Evolutionary conservation across 371 early-diverging fungal genomes (phyloP), one percentile per base, ranked within the genome.

Genomic region (Amoeboaphelidium protococcarum): DNA sequence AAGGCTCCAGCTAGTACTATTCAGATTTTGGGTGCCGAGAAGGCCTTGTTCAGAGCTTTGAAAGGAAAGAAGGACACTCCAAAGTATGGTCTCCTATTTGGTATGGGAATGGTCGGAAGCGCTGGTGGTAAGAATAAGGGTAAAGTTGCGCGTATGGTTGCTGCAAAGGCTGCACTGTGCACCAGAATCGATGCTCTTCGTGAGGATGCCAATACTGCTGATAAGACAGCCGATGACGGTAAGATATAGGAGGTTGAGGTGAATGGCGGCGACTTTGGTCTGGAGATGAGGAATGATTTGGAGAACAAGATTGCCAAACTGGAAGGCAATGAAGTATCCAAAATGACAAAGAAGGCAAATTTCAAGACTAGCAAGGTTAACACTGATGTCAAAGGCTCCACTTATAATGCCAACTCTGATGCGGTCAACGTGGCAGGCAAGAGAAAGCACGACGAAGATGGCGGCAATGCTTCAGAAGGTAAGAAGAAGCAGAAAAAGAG

Each of bases 1-100:
- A 87, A 89, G 69, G 72, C 77, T 59, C 88, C 91, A 47, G 85
- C 88, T 26, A 82, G 84, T 47, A 90, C 92, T 50, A 76, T 95
- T 48, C 96, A 95, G 71, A 85, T 95, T 46, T 72, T 90, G 22
- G 96, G 96, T 61, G 91, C 96, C 45, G 92, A 95, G 67, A 95
- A 95, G 73, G 90, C 90, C 22, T 74, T 90, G 42, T 89, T 89
- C 73, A 75, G 89, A 53, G 90, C 95, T 6, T 62, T 94, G 54
- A 89, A 87, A 74, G 78, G 81, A 49, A 82, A 87, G 67, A 70
- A 79, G 58, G 77, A 85, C 62, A 94, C 95, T 25, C 95, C 95
- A 54, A 92, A 95, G 68, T 90, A 90, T 59, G 96, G 96, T 60
- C 66, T 90, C 47, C 75, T 95, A 52, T 95, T 80, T 63, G 82